Conservation (phyloP, 1,284 basidiomycete genomes). For the Earliella scabrosa region DNA sequence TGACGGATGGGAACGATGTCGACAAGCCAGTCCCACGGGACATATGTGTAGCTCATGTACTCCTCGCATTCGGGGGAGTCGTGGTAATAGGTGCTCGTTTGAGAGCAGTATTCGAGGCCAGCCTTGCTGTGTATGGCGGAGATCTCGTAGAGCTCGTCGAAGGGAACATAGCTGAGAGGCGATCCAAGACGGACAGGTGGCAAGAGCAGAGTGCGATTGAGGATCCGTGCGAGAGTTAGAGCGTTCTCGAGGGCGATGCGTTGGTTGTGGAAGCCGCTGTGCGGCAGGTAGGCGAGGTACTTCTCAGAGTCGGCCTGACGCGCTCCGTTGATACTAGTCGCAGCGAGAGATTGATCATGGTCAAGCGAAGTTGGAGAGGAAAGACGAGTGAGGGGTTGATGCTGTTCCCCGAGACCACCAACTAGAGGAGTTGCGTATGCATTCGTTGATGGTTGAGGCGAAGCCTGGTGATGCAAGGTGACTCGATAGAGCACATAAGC, state of each 20-base stretch:
- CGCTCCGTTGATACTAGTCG: not conserved
- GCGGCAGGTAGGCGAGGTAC: slow-evolving; percentile 72
- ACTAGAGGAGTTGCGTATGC: no score
- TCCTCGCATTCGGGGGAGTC: slow-evolving; percentile 60
- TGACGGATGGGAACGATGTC: slow-evolving; percentile 45
- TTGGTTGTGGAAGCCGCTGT: slow-evolving; percentile 85
- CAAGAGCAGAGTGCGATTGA: slow-evolving; percentile 77
- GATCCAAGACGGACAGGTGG: slow-evolving; percentile 71
- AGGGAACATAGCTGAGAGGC: slow-evolving; percentile 66
- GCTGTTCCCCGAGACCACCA: no score
- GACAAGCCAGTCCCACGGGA: slow-evolving; percentile 75
- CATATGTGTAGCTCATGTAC: slow-evolving; percentile 59
- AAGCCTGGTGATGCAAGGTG: no score
- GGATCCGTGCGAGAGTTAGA: slow-evolving; percentile 63
- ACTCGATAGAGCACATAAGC: slow-evolving; percentile 7
- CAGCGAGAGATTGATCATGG: not conserved
- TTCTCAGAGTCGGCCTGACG: slow-evolving; percentile 29
- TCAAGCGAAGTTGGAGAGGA: not conserved
- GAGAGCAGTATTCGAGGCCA: slow-evolving; percentile 56
- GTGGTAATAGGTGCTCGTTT: slow-evolving; percentile 31
- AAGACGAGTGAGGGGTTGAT: not conserved
- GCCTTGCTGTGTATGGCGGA: slow-evolving; percentile 55
- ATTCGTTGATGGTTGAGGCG: no score
- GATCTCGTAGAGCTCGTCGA: slow-evolving; percentile 54
- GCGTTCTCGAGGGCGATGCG: slow-evolving; percentile 85